Percentiles rank a stretch among this genome's conserved stretches.
These are phyloP conservation scores for Conticribra guillardii DNA, from an alignment of 108 stramenopile genomes.

Conservation along the genomic window DNA sequence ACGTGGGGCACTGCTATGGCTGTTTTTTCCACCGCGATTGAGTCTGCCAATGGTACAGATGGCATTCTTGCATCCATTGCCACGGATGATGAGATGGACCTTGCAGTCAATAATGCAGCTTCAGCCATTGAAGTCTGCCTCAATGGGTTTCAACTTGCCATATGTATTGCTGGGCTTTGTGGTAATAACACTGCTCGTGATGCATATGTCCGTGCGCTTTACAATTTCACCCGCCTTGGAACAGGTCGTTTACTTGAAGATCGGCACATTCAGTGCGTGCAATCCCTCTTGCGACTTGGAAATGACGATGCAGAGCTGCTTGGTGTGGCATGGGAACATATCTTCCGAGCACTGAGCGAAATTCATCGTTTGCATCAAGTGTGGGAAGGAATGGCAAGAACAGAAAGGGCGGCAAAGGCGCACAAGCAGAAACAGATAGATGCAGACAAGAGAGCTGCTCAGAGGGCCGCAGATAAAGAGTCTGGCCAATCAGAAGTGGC, in stretches of 20 bases:
- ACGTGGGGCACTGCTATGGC: conserved; percentile 97
- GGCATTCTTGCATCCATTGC: conserved; percentile 77
- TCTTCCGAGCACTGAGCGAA: conserved; percentile 91
- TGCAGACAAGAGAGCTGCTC: too few relatives aligned
- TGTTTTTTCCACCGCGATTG: conserved; percentile 94
- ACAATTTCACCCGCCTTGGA: conserved; percentile 90
- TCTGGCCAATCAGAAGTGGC: too few relatives aligned
- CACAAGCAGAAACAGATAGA: conserved; percentile 54
- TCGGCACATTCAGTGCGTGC: conserved; percentile 89
- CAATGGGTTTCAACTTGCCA: conserved; percentile 86
- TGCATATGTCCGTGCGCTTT: conserved; percentile 89
- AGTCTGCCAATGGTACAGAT: conserved; percentile 82
- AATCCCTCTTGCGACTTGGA: conserved; percentile 85
- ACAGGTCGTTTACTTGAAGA: conserved; percentile 82
- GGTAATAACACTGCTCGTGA: conserved; percentile 87
- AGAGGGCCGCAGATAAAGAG: too few relatives aligned
- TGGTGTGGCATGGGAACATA: conserved; percentile 89
- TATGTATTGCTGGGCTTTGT: conserved; percentile 85
- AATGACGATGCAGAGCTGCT: conserved; percentile 90
- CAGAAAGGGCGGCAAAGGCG: conserved; percentile 53
- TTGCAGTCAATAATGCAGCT: conserved; percentile 83
- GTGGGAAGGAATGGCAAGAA: conserved; percentile 82
- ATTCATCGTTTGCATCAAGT: conserved; percentile 86
- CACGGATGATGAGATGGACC: conserved; percentile 85
- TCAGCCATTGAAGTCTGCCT: conserved; percentile 83